Evolutionary conservation across 352 stramenopile species (phyloP).

Genomic region (Pythium aquatile): DNA sequence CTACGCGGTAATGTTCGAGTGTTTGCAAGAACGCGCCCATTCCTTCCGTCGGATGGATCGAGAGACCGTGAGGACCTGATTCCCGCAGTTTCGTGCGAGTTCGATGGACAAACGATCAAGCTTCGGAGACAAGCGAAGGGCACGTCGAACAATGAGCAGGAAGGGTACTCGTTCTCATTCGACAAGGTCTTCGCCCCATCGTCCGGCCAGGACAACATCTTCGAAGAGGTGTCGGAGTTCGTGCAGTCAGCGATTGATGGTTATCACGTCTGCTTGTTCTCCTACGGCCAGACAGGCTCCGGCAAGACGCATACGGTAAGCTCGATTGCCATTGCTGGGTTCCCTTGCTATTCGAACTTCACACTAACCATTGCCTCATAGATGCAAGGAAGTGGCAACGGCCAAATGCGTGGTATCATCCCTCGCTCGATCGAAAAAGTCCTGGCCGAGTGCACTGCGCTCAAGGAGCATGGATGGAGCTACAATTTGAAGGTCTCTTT

Average conservation of each 20-base stretch:
- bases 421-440: constrained; percentile 97
- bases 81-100: constrained; percentile 54
- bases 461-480: constrained; percentile 88
- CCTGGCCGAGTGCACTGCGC: constrained; percentile 49
- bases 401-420: constrained; percentile 97
- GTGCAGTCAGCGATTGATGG: constrained; percentile 97
- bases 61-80: constrained; percentile 35
- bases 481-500: constrained; percentile 97
- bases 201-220: constrained; percentile 93
- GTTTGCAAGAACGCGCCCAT: constrained; percentile 92
- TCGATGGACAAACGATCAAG: constrained; percentile 67
- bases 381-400: constrained; percentile 97
- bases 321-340: not conserved
- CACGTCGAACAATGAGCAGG: constrained; percentile 33
- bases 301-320: constrained; percentile 93
- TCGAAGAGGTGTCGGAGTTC: constrained; percentile 97
- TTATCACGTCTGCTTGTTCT: constrained; percentile 96
- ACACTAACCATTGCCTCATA: constrained; percentile 14
- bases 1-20: constrained; percentile 98
- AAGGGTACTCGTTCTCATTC: constrained; percentile 91
- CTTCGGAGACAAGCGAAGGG: constrained; percentile 51
- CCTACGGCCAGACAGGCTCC: constrained; percentile 93
- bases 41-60: constrained; percentile 75
- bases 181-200: constrained; percentile 96
- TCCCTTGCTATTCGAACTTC: no score